Conservation (phyloP, 2,329 filamentous ascomycete genomes). For the Colletotrichum endophyticum region DNA sequence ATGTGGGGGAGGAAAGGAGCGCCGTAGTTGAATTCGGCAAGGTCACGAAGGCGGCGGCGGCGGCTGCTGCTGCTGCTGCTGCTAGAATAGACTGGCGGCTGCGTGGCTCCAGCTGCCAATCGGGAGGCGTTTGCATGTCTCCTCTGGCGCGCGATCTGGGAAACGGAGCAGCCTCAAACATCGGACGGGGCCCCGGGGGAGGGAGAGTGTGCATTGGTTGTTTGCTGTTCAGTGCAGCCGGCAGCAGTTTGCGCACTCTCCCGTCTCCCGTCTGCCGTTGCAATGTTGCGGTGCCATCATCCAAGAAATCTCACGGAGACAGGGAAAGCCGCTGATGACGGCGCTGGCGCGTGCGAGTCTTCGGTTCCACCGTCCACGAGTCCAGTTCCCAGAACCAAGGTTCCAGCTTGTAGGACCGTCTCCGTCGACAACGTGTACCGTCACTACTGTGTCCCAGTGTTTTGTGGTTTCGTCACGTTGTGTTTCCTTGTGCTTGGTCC, state of each 20-base stretch:
- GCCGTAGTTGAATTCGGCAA: too few species aligned
- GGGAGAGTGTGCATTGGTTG: not conserved
- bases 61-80: not conserved
- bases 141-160: not conserved
- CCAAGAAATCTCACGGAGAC: not conserved
- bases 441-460: not conserved
- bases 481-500: not conserved
- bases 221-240: not conserved
- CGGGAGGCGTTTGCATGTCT: not conserved
- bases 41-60: not conserved
- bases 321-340: not conserved
- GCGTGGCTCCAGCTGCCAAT: slow-evolving; percentile 9
- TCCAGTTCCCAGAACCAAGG: not conserved
- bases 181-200: not conserved
- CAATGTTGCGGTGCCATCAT: not conserved
- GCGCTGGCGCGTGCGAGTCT: not conserved
- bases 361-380: not conserved
- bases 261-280: not conserved
- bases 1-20: not conserved
- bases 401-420: not conserved
- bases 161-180: not conserved
- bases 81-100: not conserved
- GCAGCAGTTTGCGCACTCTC: not conserved
- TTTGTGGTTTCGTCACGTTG: not conserved
- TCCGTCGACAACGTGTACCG: not conserved